Base-by-base conservation (phyloP, 345 rosid species). In the Durio zibethinus region DNA sequence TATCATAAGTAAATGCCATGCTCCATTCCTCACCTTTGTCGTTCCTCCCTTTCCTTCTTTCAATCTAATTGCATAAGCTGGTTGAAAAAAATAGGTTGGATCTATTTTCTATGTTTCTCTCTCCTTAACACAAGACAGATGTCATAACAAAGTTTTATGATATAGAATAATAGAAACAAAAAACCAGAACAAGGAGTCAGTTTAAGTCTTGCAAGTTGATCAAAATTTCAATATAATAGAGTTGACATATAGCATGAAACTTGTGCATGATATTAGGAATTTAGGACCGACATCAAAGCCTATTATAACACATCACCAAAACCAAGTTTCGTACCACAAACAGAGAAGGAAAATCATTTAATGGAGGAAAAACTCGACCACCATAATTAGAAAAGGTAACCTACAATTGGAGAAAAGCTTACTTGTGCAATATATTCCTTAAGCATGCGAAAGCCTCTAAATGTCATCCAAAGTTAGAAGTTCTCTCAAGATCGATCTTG, bases 351-450 rank as follows among this genome's bases (percentile, higher is more conserved):
- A 25, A 4, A 43, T 5, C 35, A 23, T 23, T 68, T 3, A 18
- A 29, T 16, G 27, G 15, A 18, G 42, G 40, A 70, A 18, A 47
- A 47, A 20, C 29, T 31, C 31, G 42, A 75, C n/a, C 69, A 57
- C 70, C 35, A 9, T 38, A 27, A 70, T 59, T 10, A 73, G 29
- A 50, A 29, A 50, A 38, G 72, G 35, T 7, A 57, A 64, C 52
- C 45, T 71, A 43, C 29, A 8, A 43, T 36, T 50, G 27, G 59
- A 74, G 64, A 20, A 70, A 11, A 45, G 75, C 98, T 88, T 87
- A 92, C 99, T 80, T 93, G 82, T 84, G 29, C 33, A 96, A 84
- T 76, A 96, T 90, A 15, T 65, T 82, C 84, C 83, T 85, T 69
- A 91, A 6, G 80, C 42, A 42, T 57, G 82, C 14, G 90, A 86